phyloP scores from a whole-genome alignment of 2,329 filamentous ascomycete species.

The Thelonectria discophora region DNA sequence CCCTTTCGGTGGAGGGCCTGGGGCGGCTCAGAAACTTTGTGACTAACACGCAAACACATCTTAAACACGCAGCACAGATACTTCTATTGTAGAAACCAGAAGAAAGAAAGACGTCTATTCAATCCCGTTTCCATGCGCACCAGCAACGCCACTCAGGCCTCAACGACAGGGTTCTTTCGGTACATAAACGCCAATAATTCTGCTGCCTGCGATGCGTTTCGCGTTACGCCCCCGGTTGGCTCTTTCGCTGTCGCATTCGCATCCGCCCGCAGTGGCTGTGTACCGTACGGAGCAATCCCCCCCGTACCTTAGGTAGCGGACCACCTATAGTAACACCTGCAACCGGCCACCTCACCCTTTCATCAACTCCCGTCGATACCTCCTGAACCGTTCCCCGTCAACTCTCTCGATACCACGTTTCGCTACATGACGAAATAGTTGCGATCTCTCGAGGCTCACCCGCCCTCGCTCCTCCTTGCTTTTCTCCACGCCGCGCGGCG shows the following conservation, averaged over 20 bases:
- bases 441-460: conserved; percentile 17
- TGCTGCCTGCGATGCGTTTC: conserved; percentile 1
- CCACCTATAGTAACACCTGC: no score
- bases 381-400: conserved; percentile 12
- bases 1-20: not conserved
- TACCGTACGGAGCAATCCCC: conserved; percentile 1
- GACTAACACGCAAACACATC: not conserved
- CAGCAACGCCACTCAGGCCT: not conserved
- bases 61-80: not conserved
- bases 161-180: no score
- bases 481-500: conserved; percentile 23
- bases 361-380: conserved; percentile 14
- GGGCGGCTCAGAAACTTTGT: not conserved
- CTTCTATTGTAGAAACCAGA: not conserved
- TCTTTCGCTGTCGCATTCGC: not conserved
- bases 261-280: conserved; percentile 1
- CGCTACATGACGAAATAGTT: conserved; percentile 19
- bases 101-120: conserved; percentile 9
- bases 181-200: not conserved
- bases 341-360: conserved; percentile 28
- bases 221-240: conserved; percentile 17
- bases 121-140: conserved; percentile 15
- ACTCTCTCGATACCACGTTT: not conserved
- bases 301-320: not conserved
- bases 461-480: conserved; percentile 18